These are phyloP conservation scores for Alopecurus myosuroides DNA, from an alignment of 176 grass and related monocot genomes.

Conservation along the genomic window DNA sequence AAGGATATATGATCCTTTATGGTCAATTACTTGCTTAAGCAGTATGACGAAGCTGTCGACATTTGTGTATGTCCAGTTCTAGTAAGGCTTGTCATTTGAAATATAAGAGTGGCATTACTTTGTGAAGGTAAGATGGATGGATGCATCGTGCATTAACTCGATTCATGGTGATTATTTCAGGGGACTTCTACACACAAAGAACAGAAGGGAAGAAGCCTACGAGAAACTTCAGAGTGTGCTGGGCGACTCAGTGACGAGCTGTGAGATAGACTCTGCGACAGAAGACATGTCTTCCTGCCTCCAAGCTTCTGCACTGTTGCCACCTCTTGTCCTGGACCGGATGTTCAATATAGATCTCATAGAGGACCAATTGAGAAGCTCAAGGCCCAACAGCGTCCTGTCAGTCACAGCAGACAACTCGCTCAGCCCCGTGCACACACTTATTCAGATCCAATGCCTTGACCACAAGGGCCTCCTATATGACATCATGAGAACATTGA, in stretches of 20 bases:
- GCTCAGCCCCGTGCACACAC: conserved; percentile 63
- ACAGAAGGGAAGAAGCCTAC: conserved; percentile 58
- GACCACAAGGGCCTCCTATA: conserved; percentile 81
- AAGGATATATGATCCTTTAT: not conserved
- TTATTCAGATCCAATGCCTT: conserved; percentile 69
- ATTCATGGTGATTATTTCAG: conserved; percentile 28
- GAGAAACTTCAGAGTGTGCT: conserved; percentile 53
- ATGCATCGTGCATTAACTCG: not conserved
- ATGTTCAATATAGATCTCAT: conserved; percentile 43
- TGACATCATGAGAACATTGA: conserved; percentile 82
- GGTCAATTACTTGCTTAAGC: not conserved
- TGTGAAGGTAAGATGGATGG: not conserved
- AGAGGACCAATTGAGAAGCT: conserved; percentile 27
- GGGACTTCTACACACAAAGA: conserved; percentile 71
- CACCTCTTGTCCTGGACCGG: conserved; percentile 32
- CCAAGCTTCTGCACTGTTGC: conserved; percentile 35
- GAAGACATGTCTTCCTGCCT: conserved; percentile 46
- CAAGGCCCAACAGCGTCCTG: not conserved
- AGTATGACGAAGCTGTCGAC: not conserved
- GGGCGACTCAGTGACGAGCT: conserved; percentile 52
- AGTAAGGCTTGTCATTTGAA: not conserved
- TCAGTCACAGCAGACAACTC: conserved; percentile 66
- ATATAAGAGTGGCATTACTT: not conserved
- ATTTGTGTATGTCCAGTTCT: not conserved
- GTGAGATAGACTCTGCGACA: conserved; percentile 54